Conservation (phyloP, 2,329 filamentous ascomycete genomes). For the Coleophoma crateriformis region DNA sequence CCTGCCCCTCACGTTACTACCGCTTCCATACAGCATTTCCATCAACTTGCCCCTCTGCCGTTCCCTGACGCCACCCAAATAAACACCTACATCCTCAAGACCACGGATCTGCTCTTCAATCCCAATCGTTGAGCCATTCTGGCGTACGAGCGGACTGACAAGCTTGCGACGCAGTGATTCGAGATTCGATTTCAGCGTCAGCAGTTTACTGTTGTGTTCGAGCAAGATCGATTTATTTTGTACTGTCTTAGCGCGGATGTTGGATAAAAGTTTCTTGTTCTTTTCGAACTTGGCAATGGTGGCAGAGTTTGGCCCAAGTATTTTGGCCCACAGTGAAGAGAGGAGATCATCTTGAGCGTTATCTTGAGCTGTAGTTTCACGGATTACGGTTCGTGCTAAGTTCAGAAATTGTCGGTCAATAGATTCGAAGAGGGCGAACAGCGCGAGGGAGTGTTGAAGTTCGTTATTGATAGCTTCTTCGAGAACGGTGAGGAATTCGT, state of each 20-base stretch:
- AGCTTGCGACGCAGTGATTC: constrained; percentile 80
- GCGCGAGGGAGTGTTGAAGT: constrained; percentile 69
- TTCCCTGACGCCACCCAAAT: constrained; percentile 70
- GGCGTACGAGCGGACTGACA: constrained; percentile 74
- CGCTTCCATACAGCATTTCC: constrained; percentile 65
- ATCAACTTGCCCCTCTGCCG: constrained; percentile 79
- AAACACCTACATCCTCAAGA: constrained; percentile 71
- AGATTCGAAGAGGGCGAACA: constrained; percentile 86
- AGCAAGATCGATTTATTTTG: constrained; percentile 82
- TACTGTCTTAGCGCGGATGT: constrained; percentile 77
- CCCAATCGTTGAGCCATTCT: constrained; percentile 62
- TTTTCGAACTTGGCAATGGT: constrained; percentile 87
- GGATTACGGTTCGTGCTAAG: constrained; percentile 76
- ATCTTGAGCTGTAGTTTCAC: constrained; percentile 78
- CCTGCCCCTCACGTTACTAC: constrained; percentile 9
- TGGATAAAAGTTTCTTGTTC: constrained; percentile 74
- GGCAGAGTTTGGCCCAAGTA: constrained; percentile 70
- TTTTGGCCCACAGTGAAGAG: constrained; percentile 76
- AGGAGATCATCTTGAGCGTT: constrained; percentile 76
- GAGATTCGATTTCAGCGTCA: constrained; percentile 79
- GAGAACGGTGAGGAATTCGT: constrained; percentile 78
- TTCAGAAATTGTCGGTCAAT: constrained; percentile 90
- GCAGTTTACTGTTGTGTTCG: constrained; percentile 78
- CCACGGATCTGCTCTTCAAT: constrained; percentile 84
- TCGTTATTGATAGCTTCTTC: constrained; percentile 87